Percentiles rank a stretch among this genome's conserved stretches.
These are phyloP conservation scores for Suzukiozyma palmioleophila DNA, from an alignment of 1,139 yeast genomes.

Conservation along the genomic window DNA sequence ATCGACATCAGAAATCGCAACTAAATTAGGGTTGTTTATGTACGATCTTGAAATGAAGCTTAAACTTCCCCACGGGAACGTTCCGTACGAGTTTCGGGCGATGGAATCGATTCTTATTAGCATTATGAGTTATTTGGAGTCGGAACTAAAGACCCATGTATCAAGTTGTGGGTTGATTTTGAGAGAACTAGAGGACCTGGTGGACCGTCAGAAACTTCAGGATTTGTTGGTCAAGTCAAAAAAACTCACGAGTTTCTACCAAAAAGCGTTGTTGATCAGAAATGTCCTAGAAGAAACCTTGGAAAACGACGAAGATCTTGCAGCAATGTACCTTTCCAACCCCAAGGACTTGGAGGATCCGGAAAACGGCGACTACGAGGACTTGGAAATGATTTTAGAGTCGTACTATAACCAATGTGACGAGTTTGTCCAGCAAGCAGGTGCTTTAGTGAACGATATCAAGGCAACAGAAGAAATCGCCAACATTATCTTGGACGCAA, in stretches of 20 bases:
- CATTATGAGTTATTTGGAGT: constrained; percentile 76
- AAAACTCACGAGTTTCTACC: constrained; percentile 73
- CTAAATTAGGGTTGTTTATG: constrained; percentile 72
- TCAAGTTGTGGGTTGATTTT: constrained; percentile 73
- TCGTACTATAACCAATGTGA: constrained; percentile 94
- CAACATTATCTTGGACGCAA: constrained; percentile 90
- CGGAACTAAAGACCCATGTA: constrained; percentile 76
- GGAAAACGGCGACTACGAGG: constrained; percentile 50
- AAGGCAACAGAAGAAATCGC: constrained; percentile 94
- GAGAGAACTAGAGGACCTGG: constrained; percentile 77
- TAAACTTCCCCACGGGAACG: constrained; percentile 34
- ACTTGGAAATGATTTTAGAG: constrained; percentile 85
- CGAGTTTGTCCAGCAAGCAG: constrained; percentile 93
- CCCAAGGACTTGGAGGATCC: constrained; percentile 19
- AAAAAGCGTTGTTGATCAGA: constrained; percentile 77
- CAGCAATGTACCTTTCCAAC: constrained; percentile 73
- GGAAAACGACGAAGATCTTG: constrained; percentile 86
- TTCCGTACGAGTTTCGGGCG: constrained; percentile 80
- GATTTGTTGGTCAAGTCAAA: constrained; percentile 79
- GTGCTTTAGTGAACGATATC: constrained; percentile 77
- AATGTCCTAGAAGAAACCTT: constrained; percentile 82
- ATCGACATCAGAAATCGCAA: constrained; percentile 50
- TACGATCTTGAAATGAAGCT: constrained; percentile 83
- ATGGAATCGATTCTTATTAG: constrained; percentile 83
- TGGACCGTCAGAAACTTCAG: constrained; percentile 78